Conservation (phyloP, 2,329 filamentous ascomycete genomes). For the Fusarium udum region DNA sequence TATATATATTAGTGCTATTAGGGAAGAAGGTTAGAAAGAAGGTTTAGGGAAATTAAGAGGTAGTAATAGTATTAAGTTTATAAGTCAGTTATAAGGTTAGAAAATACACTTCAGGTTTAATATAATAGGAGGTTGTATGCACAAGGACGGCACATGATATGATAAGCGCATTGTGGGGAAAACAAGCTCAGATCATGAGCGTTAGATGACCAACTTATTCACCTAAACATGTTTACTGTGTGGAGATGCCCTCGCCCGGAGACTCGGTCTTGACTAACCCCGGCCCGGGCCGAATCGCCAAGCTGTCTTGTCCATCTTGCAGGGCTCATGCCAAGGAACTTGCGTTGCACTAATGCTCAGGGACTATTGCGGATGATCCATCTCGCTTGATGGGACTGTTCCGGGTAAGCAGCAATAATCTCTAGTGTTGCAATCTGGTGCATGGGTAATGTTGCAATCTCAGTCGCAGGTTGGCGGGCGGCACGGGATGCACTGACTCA, state of each 20-base stretch:
- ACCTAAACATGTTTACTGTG: neutral
- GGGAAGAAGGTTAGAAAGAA: too few species aligned
- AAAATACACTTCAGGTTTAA: too few species aligned
- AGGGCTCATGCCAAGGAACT: neutral
- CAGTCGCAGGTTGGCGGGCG: neutral
- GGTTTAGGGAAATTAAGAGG: too few species aligned
- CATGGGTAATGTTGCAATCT: neutral
- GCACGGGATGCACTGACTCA: neutral
- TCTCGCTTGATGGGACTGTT: neutral
- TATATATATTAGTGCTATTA: too few species aligned
- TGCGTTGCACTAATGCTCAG: neutral
- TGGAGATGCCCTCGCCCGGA: neutral
- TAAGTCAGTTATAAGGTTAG: too few species aligned
- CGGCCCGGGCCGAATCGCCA: conserved; percentile 1
- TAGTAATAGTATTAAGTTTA: too few species aligned
- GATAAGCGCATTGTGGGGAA: neutral
- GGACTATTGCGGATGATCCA: neutral
- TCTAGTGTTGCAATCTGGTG: neutral
- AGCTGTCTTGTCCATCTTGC: neutral
- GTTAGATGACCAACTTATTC: neutral
- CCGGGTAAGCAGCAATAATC: neutral
- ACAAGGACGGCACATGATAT: neutral
- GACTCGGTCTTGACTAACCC: neutral
- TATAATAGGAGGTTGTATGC: neutral
- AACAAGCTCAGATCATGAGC: neutral